These are phyloP conservation scores for Wickerhamomyces sp. DNA, from an alignment of 1,139 yeast species.

Conservation along the genomic window DNA sequence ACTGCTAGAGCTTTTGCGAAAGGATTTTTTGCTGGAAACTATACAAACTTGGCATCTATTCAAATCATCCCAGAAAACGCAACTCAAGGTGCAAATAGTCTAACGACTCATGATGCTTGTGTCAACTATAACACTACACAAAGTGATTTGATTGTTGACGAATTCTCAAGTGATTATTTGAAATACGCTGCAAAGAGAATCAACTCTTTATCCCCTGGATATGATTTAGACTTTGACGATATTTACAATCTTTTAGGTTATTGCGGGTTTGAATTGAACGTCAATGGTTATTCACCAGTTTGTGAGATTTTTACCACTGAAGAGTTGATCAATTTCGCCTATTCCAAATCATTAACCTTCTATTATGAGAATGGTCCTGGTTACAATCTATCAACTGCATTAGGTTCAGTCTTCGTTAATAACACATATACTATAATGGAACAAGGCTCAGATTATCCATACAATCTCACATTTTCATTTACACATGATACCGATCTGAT, in stretches of 20 bases:
- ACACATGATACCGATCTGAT: slow-evolving; percentile 58
- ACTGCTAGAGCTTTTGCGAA: slow-evolving; percentile 36
- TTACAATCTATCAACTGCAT: slow-evolving; percentile 35
- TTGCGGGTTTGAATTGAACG: slow-evolving; percentile 57
- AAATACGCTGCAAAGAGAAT: slow-evolving; percentile 35
- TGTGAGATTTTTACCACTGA: slow-evolving; percentile 51
- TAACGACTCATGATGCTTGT: slow-evolving; percentile 34
- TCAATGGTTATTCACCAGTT: slow-evolving; percentile 48
- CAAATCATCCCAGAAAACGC: slow-evolving; percentile 33
- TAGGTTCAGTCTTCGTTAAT: slow-evolving; percentile 47
- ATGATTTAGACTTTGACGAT: slow-evolving; percentile 38
- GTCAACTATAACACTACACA: slow-evolving; percentile 23
- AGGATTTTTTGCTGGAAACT: slow-evolving; percentile 37
- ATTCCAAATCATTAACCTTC: slow-evolving; percentile 40
- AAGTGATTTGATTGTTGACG: slow-evolving; percentile 19
- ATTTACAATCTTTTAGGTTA: slow-evolving; percentile 39
- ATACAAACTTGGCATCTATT: slow-evolving; percentile 29
- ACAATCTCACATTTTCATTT: slow-evolving; percentile 40
- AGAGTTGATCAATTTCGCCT: slow-evolving; percentile 46
- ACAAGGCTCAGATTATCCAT: slow-evolving; percentile 21
- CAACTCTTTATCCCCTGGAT: slow-evolving; percentile 36
- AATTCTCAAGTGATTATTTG: slow-evolving; percentile 28
- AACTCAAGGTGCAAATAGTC: slow-evolving; percentile 35
- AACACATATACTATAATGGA: slow-evolving; percentile 31
- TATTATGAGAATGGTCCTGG: slow-evolving; percentile 56